A percentile compares a stretch with the other conserved stretches of the same genome.
phyloP scores from a whole-genome alignment of 805 yeast species.

The Saccharomycopsis fermentans region DNA sequence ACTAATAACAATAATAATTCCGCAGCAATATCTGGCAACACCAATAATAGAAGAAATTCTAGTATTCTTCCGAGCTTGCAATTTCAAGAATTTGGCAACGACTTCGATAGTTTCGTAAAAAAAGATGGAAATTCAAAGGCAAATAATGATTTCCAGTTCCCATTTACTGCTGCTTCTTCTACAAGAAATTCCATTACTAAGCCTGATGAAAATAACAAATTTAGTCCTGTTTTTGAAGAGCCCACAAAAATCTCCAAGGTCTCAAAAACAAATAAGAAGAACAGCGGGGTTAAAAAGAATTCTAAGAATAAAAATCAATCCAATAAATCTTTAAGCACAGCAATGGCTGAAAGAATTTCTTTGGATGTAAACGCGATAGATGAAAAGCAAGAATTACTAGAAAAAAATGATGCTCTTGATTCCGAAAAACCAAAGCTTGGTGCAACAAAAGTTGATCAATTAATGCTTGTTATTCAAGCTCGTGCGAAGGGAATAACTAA shows the following conservation, averaged over 20 bases:
- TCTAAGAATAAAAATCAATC: neutral
- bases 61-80: slow-evolving; percentile 25
- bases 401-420: neutral
- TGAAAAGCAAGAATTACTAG: neutral
- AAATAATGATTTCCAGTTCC: slow-evolving; percentile 8
- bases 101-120: slow-evolving; percentile 29
- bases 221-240: neutral
- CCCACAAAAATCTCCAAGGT: neutral
- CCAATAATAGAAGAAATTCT: slow-evolving; percentile 21
- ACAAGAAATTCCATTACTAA: neutral
- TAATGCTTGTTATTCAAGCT: slow-evolving; percentile 87
- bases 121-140: slow-evolving; percentile 24
- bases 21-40: neutral
- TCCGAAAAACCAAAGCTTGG: slow-evolving; percentile 48
- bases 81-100: slow-evolving; percentile 22
- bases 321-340: neutral
- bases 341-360: neutral
- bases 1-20: slow-evolving; percentile 19
- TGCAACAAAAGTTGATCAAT: slow-evolving; percentile 81
- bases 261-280: neutral
- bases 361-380: neutral
- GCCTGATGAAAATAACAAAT: neutral
- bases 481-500: slow-evolving; percentile 67
- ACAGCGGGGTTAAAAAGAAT: neutral
- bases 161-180: neutral